phyloP scores from a whole-genome alignment of 352 stramenopile genomes.

The Phytophthora ohioensis region DNA sequence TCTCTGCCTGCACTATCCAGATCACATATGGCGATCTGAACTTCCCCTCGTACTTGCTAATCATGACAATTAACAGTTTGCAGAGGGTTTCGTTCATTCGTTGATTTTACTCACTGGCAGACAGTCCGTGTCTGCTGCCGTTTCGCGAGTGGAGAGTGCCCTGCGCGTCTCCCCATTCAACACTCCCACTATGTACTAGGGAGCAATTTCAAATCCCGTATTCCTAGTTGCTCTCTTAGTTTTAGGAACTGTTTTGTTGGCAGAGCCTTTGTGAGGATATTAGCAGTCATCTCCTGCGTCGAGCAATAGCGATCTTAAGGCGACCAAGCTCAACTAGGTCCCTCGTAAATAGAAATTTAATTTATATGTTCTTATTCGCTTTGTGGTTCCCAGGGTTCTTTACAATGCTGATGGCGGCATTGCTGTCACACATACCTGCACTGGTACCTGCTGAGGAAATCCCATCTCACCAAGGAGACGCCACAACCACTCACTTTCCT shows the following conservation, averaged over 20 bases:
- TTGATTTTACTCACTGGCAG: background rate
- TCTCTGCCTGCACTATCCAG: slow-evolving; percentile 22
- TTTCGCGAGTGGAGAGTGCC: background rate
- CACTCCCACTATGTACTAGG: slow-evolving; percentile 1
- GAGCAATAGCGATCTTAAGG: slow-evolving; percentile 18
- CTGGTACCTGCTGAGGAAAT: slow-evolving; percentile 11
- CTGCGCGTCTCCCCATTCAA: background rate
- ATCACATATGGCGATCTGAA: slow-evolving; percentile 19
- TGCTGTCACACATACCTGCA: slow-evolving; percentile 16
- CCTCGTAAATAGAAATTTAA: slow-evolving; percentile 26
- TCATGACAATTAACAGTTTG: background rate
- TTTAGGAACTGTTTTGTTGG: slow-evolving; percentile 28
- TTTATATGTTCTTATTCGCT: slow-evolving; percentile 37
- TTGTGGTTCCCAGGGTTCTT: slow-evolving; percentile 20
- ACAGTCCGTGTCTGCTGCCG: background rate
- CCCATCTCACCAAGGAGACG: slow-evolving; percentile 14
- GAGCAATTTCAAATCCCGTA: background rate
- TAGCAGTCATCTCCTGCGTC: slow-evolving; percentile 27
- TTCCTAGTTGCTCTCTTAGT: slow-evolving; percentile 23
- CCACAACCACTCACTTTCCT: slow-evolving; percentile 19
- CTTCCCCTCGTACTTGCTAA: background rate
- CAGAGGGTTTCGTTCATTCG: background rate
- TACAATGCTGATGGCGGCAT: slow-evolving; percentile 15
- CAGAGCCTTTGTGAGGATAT: slow-evolving; percentile 32
- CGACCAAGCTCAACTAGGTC: slow-evolving; percentile 15